Conservation (phyloP, 2,329 filamentous ascomycete genomes). For the Colletotrichum sp. region DNA sequence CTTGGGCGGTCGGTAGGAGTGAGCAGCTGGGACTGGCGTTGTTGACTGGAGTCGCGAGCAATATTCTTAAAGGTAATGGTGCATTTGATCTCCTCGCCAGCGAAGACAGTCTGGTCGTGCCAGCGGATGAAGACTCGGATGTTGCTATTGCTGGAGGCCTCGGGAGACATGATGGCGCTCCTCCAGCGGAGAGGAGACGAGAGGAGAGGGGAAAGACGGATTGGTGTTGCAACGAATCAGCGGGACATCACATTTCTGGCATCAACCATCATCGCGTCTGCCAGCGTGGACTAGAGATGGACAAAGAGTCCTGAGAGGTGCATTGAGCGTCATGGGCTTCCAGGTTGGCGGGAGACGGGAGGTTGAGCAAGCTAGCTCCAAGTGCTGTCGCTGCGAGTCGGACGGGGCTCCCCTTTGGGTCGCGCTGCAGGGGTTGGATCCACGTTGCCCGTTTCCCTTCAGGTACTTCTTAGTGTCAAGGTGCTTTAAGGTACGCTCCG, state of each 20-base stretch:
- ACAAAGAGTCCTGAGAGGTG: slow-evolving; percentile 16
- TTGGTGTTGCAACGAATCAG: slow-evolving; percentile 5
- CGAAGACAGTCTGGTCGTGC: slow-evolving; percentile 93
- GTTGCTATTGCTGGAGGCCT: slow-evolving; percentile 69
- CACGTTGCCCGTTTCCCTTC: slow-evolving; percentile 14
- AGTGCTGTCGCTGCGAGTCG: slow-evolving; percentile 10
- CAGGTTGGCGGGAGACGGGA: slow-evolving; percentile 15
- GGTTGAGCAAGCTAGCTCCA: slow-evolving; percentile 19
- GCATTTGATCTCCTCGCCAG: slow-evolving; percentile 94
- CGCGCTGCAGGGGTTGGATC: slow-evolving; percentile 15
- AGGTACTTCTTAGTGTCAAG: background rate
- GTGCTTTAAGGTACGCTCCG: background rate
- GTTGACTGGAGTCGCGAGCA: slow-evolving; percentile 47
- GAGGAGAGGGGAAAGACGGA: background rate
- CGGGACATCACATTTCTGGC: slow-evolving; percentile 15
- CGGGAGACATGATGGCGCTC: slow-evolving; percentile 50
- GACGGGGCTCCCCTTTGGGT: slow-evolving; percentile 10
- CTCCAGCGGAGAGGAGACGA: slow-evolving; percentile 14
- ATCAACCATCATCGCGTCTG: slow-evolving; percentile 17
- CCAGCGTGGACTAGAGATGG: slow-evolving; percentile 3
- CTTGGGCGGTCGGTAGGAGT: slow-evolving; percentile 20
- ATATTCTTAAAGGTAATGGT: slow-evolving; percentile 96
- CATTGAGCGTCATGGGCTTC: slow-evolving; percentile 20
- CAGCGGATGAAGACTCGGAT: slow-evolving; percentile 96
- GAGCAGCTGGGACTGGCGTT: slow-evolving; percentile 27